Evolutionary conservation across 164 flowering plant species (phyloP).

Genomic region (Macadamia integrifolia): DNA sequence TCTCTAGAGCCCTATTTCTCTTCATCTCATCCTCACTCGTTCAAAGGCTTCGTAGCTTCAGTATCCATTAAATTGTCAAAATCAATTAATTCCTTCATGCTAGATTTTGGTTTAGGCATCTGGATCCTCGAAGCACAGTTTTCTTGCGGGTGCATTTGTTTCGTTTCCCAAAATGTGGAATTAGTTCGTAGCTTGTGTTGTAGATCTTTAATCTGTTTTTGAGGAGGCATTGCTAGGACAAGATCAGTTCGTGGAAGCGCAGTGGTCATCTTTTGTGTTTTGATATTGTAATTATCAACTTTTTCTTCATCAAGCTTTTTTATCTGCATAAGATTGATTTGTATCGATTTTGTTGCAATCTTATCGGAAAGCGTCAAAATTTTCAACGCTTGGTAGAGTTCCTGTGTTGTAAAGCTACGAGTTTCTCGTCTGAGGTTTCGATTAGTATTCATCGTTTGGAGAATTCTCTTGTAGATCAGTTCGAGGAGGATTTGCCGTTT

Average conservation of each 20-base stretch:
- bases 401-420: background rate
- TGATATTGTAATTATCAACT: background rate
- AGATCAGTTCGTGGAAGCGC: conserved; percentile 3
- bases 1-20: background rate
- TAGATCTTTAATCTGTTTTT: background rate
- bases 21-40: background rate
- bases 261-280: background rate
- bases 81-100: background rate
- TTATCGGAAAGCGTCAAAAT: background rate
- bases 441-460: background rate
- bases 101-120: background rate
- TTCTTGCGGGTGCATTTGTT: background rate
- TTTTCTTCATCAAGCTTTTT: background rate
- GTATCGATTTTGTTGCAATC: background rate
- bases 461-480: background rate
- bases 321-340: no score
- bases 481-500: no score
- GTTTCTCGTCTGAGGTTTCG: background rate
- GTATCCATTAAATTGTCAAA: background rate
- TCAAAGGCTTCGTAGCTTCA: background rate
- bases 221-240: background rate
- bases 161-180: background rate
- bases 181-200: background rate
- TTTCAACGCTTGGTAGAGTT: conserved; percentile 4
- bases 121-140: background rate